Conservation (phyloP, 352 stramenopile genomes). For the Aphanomyces stellatus region DNA sequence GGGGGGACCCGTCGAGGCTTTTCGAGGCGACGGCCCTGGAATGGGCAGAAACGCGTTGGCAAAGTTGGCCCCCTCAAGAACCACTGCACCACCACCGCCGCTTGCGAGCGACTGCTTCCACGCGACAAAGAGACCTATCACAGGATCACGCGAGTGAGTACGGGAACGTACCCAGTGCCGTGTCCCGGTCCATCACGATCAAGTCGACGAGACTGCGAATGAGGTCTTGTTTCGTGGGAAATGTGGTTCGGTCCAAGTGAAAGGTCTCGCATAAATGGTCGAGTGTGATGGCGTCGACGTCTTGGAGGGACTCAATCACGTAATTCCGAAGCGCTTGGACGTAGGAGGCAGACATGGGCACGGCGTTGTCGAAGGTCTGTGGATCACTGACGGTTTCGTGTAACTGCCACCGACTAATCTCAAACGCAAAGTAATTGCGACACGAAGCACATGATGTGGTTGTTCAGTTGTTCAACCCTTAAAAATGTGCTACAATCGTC, state of each 20-base stretch:
- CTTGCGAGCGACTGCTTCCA: constrained; percentile 34
- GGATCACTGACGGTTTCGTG: neutral
- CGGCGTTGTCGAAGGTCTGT: too few species aligned
- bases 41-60: constrained; percentile 56
- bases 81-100: constrained; percentile 19
- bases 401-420: neutral
- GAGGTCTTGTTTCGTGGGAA: constrained; percentile 47
- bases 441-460: too few species aligned
- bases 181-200: constrained; percentile 64
- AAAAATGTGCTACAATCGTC: too few species aligned
- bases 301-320: constrained; percentile 35
- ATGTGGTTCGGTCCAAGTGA: constrained; percentile 43
- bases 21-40: constrained; percentile 11
- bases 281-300: constrained; percentile 16
- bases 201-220: constrained; percentile 51
- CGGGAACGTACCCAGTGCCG: constrained; percentile 34
- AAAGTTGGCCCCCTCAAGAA: constrained; percentile 36
- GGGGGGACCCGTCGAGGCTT: neutral
- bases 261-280: neutral
- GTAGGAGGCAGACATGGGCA: neutral
- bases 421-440: too few species aligned
- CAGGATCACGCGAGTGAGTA: neutral
- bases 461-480: too few species aligned
- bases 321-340: constrained; percentile 6
- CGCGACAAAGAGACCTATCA: constrained; percentile 45